Evolutionary conservation across 257 asterid species (phyloP), one percentile per base, ranked within the genome.

Genomic region (Leonotis leonurus): DNA sequence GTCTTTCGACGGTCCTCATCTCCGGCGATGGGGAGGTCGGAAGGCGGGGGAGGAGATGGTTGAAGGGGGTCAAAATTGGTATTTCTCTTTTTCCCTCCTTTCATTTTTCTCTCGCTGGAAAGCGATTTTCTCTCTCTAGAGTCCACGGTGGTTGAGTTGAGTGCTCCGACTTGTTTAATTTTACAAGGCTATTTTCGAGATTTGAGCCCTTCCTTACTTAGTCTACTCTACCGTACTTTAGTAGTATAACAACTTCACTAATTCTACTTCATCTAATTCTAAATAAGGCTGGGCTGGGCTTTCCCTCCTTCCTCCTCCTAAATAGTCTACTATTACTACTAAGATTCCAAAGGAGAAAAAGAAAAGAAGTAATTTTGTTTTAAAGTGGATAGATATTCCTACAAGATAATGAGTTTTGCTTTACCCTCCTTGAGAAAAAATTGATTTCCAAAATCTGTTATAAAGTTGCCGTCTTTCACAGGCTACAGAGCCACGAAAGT

Each of bases 51-150:
- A 6, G 33, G 33, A 37, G 72, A 39, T 6, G 40, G 27, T 8
- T 63, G 75, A 4, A 59, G 69, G 58, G 68, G 61, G 65, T 78
- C 80, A 53, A 69, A 24, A 49, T 39, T 46, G 78, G 64, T 16
- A 62, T 33, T 73, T 13, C 73, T 43, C 72, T 60, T 75, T 72
- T 65, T 78, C 80, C 76, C 75, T 60, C 74, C 80, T 60, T 71
- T 71, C 83, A 78, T 77, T 18, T 39, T 48, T 60, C 68, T 64
- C 72, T 69, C 71, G 30, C 73, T 44, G 30, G 46, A 51, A 7
- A 16, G n/a, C 56, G 16, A 16, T n/a, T 17, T 50, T 43, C 71
- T 75, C 73, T 61, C 73, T 57, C 71, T 58, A 20, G 65, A 56
- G 75, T 70, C 70, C 56, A 55, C 43, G 65, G 5, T 37, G 61